Base-by-base conservation (phyloP, 176 grass and related monocot genomes). In the Aegilops longissima region DNA sequence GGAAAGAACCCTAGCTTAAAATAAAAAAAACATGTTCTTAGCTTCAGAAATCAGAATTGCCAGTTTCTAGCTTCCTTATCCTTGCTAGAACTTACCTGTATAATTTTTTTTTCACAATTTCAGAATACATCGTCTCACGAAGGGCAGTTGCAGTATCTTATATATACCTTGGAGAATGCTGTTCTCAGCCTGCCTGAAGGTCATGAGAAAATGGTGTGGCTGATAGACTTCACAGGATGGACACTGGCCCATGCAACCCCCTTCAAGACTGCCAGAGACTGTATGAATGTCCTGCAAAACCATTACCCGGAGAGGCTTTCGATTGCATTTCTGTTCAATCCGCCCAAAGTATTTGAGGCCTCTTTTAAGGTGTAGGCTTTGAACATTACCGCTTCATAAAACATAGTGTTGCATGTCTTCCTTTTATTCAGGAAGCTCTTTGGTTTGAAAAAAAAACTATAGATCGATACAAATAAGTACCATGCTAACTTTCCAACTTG, bases 161-260 rank as follows among this genome's bases (percentile, higher is more conserved):
- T 94, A 61, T 96, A 96, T 80, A 2, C 90, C 63, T 88, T 99
- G 80, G 97, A 99, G 87, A 96, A 99, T 91, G 97, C 90, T 17
- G 16, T 93, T 3, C 81, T 93, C 54, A 94, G 71, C 77, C 44
- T 96, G 24, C 90, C 94, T 66, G 94, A 93, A 76, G 87, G 83
- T 23, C 90, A 94, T 62, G 94, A 90, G 16, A 95, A 99, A 85
- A 96, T 99, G 90, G 69, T 94, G 49, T 99, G 94, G 94, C 66
- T 99, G 80, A 93, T 99, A 86, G 94, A 99, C 85, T 99, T 99
- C 82, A 96, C 89, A 39, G 92, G 97, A 80, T 96, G 97, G 94
- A 96, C 97, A 74, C 71, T 96, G 24, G 86, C 79, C 23, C 94
- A 96, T 52, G 85, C 94, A 1, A 86, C 83, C 54, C 92, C 94